A percentile compares a stretch with the other conserved stretches of the same genome.
Conservation (phyloP, 2,329 filamentous ascomycete genomes). For the Clathrospora elynae region DNA sequence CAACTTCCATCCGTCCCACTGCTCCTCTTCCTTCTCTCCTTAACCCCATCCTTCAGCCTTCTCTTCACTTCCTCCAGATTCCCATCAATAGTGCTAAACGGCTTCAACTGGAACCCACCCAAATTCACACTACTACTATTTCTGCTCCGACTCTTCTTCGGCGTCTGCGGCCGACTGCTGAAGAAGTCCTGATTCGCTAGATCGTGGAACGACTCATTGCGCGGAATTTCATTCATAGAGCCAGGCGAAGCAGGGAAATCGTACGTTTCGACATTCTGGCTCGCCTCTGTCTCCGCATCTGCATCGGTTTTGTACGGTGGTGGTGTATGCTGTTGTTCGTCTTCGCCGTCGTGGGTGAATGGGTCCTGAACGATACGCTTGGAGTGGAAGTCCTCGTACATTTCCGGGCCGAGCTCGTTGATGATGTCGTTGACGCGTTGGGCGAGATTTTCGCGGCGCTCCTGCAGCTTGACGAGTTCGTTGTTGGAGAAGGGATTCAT, state of each 20-base stretch:
- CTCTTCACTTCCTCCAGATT: conserved; percentile 81
- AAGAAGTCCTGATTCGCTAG: conserved; percentile 88
- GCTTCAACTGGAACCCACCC: conserved; percentile 68
- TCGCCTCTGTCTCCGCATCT: conserved; percentile 22
- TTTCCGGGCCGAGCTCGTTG: conserved; percentile 91
- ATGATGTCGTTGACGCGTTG: conserved; percentile 87
- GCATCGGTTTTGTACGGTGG: conserved; percentile 29
- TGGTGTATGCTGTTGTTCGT: conserved; percentile 23
- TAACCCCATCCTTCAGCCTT: conserved; percentile 85
- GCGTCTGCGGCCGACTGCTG: conserved; percentile 82
- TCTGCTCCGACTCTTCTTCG: conserved; percentile 72
- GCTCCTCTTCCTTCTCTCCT: conserved; percentile 67
- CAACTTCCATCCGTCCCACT: conserved; percentile 36
- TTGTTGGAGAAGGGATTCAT: conserved; percentile 84
- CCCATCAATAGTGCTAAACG: conserved; percentile 69
- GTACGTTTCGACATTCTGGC: conserved; percentile 31
- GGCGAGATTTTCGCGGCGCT: conserved; percentile 73
- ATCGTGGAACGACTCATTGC: conserved; percentile 93
- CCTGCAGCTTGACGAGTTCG: conserved; percentile 77
- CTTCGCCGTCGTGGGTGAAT: conserved; percentile 25
- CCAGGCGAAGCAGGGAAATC: conserved; percentile 35
- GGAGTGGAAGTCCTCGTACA: conserved; percentile 81
- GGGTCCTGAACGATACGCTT: conserved; percentile 49
- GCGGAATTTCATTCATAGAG: conserved; percentile 56
- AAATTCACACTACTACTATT: conserved; percentile 61